Base-by-base conservation (phyloP, 2,329 filamentous ascomycete genomes). In the Ceratocystis alfenasii region DNA sequence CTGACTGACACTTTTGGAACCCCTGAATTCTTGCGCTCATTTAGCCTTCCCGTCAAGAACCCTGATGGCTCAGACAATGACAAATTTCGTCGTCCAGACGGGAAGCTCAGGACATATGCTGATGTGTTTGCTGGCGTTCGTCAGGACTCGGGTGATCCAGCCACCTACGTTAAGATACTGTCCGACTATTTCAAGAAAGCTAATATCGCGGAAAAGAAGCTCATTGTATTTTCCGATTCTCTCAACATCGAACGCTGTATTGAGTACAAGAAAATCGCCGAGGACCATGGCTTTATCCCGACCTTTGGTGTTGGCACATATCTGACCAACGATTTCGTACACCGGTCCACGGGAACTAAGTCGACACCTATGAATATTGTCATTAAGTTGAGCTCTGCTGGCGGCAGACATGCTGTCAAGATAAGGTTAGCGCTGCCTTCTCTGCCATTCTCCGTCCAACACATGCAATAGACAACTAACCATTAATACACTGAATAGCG, bases 1-100 rank as follows among this genome's bases (percentile, higher is more conserved):
- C 79, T 99, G 69, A 99, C 94, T 0, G 94, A 99, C 76, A 99
- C 94, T 0, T 97, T 97, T 72, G 94, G 94, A 60, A 99, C 94
- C 0, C 86, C 88, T 3, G 84, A 89, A 60, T 99, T 99, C 76
- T 81, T 99, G 63, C 84, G 85, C 68, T 87, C 90, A 0, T 99
- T 99, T 78, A 85, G 83, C 71, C 84, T 86, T 72, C 85, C 86
- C 0, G 74, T 84, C 70, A 72, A 75, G 69, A 72, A 83, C 66
- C 72, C 80, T 61, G 73, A 75, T 69, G 74, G 74, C 71, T 74
- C 74, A 22, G 69, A 73, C 0, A 75, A 79, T 8, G 75, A 80
- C 25, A 76, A 77, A 8, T 80, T 76, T 62, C 71, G 73, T 53
- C 74, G 72, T 64, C 71, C 72, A 1, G 74, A 78, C 20, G 76